Evolutionary conservation across 331 rosid species (phyloP), one percentile per base, ranked within the genome.

Genomic region (Prunus yedoensis): DNA sequence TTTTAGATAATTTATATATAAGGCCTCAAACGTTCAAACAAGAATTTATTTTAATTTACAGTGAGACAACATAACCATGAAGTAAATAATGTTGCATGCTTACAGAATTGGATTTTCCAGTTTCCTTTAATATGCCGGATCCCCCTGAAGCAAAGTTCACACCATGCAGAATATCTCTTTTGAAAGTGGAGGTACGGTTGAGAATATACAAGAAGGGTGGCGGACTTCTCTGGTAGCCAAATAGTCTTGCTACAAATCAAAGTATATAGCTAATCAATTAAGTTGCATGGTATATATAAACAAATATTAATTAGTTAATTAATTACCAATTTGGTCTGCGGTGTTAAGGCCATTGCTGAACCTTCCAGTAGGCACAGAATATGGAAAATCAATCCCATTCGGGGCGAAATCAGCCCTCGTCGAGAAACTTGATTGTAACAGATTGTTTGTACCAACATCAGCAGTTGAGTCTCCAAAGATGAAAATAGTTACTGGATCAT

Each of bases 391-490:
- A 70, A 86, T 64, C 43, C 90, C 93, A 68, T 78, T 70, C 35
- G 72, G 83, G 12, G 72, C 73, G 4, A 74, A 56, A 35, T 88
- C 77, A 21, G 90, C 93, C 69, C 16, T 70, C 10, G 84, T 70
- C 10, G 84, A 80, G 63, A 0, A 6, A 30, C 81, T 56, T 0
- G 0, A 15, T 5, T 5, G 61, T 4, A 89, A 54, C 73, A 70
- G 76, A 79, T 74, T 86, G 72, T 89, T 86, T 10, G 93, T 83
- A 28, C 90, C 93, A 66, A 84, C 88, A 80, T 86, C 90, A 8
- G 38, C 70, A 27, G 84, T 84, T 8, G 90, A 84, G 61, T 88
- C 90, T 70, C 90, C 92, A 70, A 86, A 86, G 54, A 88, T 70
- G 85, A 84, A 88, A 8, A 84, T 54, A 7, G 78, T 43, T 10